Conservation (phyloP, 2,329 filamentous ascomycete species). For the Botrytis aclada region DNA sequence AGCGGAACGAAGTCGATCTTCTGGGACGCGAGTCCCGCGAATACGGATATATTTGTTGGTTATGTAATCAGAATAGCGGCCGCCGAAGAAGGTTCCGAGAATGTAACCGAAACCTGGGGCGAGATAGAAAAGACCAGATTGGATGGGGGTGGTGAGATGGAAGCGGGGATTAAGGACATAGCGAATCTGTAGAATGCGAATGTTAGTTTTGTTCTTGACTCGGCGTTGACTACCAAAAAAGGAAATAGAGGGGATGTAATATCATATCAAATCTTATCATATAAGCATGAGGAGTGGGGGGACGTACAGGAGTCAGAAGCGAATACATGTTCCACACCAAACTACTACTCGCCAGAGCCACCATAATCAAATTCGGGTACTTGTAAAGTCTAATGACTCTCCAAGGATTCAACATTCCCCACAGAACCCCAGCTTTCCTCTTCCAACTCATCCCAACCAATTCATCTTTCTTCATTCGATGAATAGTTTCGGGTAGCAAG, state of each 20-base stretch:
- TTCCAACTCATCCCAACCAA: slow-evolving; percentile 51
- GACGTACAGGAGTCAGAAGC: slow-evolving; percentile 54
- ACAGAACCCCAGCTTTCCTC: slow-evolving; percentile 53
- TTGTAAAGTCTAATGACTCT: slow-evolving; percentile 61
- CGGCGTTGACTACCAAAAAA: no score
- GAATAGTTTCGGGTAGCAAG: slow-evolving; percentile 70
- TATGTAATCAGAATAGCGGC: slow-evolving; percentile 64
- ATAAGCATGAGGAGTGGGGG: not conserved
- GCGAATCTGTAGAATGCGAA: slow-evolving; percentile 47
- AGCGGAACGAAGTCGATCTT: slow-evolving; percentile 63
- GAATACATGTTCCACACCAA: slow-evolving; percentile 76
- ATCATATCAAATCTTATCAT: not conserved
- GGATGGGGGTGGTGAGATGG: slow-evolving; percentile 60
- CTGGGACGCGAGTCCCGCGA: slow-evolving; percentile 57
- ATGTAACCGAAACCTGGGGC: slow-evolving; percentile 70
- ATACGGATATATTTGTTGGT: slow-evolving; percentile 61
- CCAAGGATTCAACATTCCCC: slow-evolving; percentile 64
- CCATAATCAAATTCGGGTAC: slow-evolving; percentile 66
- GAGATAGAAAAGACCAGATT: slow-evolving; percentile 70
- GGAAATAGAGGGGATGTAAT: not conserved
- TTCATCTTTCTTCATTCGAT: slow-evolving; percentile 60
- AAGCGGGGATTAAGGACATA: slow-evolving; percentile 75
- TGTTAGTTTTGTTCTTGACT: not conserved
- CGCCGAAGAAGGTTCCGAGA: slow-evolving; percentile 67
- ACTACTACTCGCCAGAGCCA: slow-evolving; percentile 56